Conservation (phyloP, 805 yeast species). For the Babjeviella inositovora region DNA sequence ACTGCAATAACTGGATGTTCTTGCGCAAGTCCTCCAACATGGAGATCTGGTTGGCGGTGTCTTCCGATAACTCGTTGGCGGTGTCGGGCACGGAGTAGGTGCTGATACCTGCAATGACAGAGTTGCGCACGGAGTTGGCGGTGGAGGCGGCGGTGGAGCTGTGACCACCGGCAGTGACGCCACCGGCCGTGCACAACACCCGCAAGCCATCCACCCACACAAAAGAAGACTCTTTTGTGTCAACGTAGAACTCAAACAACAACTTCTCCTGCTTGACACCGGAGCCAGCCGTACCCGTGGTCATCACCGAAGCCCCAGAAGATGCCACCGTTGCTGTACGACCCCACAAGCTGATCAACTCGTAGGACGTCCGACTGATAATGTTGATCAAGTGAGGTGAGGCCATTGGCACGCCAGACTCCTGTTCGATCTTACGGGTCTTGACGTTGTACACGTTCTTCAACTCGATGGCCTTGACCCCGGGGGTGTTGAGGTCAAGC, state of each 20-base stretch:
- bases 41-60: conserved; percentile 24
- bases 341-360: conserved; percentile 35
- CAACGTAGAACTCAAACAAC: conserved; percentile 48
- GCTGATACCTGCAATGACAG: no score
- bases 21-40: conserved; percentile 26
- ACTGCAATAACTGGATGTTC: conserved; percentile 28
- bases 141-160: no score
- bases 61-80: conserved; percentile 20
- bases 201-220: conserved; percentile 73
- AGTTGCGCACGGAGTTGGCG: no score
- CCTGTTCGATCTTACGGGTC: conserved; percentile 28
- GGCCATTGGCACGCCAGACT: conserved; percentile 24
- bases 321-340: no score
- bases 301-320: no score
- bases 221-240: conserved; percentile 48
- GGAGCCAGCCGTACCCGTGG: no score
- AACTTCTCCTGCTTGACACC: conserved; percentile 19
- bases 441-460: conserved; percentile 32
- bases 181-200: conserved; percentile 20
- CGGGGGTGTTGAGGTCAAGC: conserved; percentile 41
- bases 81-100: no score
- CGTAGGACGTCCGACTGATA: conserved; percentile 38
- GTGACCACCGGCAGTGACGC: no score
- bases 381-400: conserved; percentile 35
- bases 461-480: conserved; percentile 33